Evolutionary conservation across 108 stramenopile genomes (phyloP).

Genomic region (Nannochloropsis salina): DNA sequence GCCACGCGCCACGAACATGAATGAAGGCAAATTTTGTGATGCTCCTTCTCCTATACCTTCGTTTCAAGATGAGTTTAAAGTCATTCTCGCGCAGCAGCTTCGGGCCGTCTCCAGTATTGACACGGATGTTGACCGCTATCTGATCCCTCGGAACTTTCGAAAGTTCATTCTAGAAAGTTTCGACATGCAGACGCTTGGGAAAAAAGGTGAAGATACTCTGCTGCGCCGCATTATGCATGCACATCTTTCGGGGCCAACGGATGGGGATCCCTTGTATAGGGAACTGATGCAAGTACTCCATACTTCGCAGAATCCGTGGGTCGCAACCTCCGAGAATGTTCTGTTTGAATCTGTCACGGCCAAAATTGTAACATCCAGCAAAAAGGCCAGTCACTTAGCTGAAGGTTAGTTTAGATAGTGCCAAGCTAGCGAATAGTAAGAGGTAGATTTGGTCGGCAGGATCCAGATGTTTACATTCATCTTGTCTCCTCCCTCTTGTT

Average conservation of each 20-base stretch:
- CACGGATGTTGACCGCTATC: neutral
- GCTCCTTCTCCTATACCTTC: neutral
- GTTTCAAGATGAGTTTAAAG: neutral
- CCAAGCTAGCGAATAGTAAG: neutral
- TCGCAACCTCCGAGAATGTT: neutral
- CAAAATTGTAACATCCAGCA: neutral
- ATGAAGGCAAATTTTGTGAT: no score
- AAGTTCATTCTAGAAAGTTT: neutral
- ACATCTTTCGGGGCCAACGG: neutral
- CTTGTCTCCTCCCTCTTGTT: neutral
- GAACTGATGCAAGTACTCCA: neutral
- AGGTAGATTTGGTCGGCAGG: neutral
- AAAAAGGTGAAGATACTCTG: neutral
- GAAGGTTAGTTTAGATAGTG: neutral
- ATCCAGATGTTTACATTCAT: neutral
- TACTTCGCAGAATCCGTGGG: neutral
- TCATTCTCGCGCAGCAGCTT: neutral
- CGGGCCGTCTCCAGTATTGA: neutral
- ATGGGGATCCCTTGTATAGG: neutral
- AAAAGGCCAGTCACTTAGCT: neutral
- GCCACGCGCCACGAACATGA: no score
- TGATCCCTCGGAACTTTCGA: neutral
- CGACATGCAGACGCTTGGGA: neutral
- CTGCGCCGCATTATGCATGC: conserved; percentile 16
- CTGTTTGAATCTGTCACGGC: neutral